phyloP scores from a whole-genome alignment of 331 rosid genomes.

The Acacia concinna region DNA sequence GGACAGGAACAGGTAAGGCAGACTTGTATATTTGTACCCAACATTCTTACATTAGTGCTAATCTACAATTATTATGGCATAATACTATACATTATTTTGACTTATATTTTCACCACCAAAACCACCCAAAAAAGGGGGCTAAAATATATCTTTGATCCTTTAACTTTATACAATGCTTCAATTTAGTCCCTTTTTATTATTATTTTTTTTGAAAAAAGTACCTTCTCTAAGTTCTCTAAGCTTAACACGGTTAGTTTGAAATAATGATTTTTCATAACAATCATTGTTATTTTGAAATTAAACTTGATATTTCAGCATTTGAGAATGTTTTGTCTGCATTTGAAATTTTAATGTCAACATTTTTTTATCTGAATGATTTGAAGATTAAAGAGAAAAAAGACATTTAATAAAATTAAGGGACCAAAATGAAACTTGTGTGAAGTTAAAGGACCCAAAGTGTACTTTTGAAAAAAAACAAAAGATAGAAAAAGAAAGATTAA shows the following conservation, averaged over 20 bases:
- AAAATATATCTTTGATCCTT: background rate
- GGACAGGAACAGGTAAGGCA: slow-evolving; percentile 12
- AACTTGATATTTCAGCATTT: too few species aligned
- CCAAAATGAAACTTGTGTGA: background rate
- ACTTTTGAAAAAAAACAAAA: background rate
- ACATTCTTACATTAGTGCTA: background rate
- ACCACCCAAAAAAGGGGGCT: background rate
- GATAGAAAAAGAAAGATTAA: background rate
- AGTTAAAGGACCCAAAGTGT: background rate
- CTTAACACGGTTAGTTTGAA: background rate
- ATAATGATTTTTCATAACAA: background rate
- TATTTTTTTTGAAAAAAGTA: too few species aligned
- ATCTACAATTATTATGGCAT: slow-evolving; percentile 26
- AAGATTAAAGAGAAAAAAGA: background rate
- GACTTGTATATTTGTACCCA: background rate
- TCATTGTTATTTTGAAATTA: background rate
- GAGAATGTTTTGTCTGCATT: too few species aligned
- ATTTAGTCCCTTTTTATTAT: too few species aligned
- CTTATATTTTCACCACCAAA: slow-evolving; percentile 27
- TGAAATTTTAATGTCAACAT: background rate
- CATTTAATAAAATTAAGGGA: background rate
- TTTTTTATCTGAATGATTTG: too few species aligned
- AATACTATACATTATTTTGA: background rate
- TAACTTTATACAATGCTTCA: background rate
- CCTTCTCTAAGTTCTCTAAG: background rate